These are phyloP conservation scores for Fusarium sp. DNA, from an alignment of 2,329 filamentous ascomycete species.

Conservation along the genomic window DNA sequence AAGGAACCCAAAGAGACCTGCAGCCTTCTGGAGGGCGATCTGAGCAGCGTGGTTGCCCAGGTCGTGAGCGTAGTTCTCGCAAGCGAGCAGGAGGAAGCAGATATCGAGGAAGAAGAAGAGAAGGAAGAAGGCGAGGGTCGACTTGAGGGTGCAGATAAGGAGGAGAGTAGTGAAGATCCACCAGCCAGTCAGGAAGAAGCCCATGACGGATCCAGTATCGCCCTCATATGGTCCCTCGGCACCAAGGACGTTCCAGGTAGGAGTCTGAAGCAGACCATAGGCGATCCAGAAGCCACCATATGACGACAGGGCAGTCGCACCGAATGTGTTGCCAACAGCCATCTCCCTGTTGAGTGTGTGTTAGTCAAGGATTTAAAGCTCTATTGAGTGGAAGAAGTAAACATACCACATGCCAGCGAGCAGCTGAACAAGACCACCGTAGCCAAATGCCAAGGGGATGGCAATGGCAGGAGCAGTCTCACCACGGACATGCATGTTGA, in stretches of 20 bases:
- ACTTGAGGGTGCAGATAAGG: slow-evolving; percentile 78
- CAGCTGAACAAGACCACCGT: slow-evolving; percentile 79
- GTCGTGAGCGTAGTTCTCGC: slow-evolving; percentile 68
- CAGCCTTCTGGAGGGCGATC: slow-evolving; percentile 70
- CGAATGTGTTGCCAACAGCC: slow-evolving; percentile 88
- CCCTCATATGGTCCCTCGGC: slow-evolving; percentile 57
- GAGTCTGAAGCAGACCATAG: slow-evolving; percentile 78
- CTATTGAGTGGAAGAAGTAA: background rate
- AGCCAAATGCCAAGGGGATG: slow-evolving; percentile 75
- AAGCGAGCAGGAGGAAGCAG: slow-evolving; percentile 78
- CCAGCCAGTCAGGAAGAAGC: slow-evolving; percentile 82
- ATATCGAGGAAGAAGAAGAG: slow-evolving; percentile 83
- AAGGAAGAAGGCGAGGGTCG: slow-evolving; percentile 80
- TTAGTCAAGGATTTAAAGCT: slow-evolving; percentile 6
- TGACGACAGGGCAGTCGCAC: slow-evolving; percentile 82
- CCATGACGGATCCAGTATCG: slow-evolving; percentile 67
- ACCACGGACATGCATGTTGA: slow-evolving; percentile 75
- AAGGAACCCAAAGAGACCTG: slow-evolving; percentile 82
- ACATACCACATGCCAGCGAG: slow-evolving; percentile 88
- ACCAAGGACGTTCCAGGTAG: slow-evolving; percentile 68
- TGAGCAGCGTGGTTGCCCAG: slow-evolving; percentile 59
- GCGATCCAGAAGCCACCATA: slow-evolving; percentile 88
- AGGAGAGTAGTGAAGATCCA: slow-evolving; percentile 86
- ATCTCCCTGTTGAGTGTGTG: slow-evolving; percentile 72
- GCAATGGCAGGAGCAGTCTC: slow-evolving; percentile 73